These are phyloP conservation scores for Fusarium sp. DNA, from an alignment of 2,329 filamentous ascomycete species.

Conservation along the genomic window DNA sequence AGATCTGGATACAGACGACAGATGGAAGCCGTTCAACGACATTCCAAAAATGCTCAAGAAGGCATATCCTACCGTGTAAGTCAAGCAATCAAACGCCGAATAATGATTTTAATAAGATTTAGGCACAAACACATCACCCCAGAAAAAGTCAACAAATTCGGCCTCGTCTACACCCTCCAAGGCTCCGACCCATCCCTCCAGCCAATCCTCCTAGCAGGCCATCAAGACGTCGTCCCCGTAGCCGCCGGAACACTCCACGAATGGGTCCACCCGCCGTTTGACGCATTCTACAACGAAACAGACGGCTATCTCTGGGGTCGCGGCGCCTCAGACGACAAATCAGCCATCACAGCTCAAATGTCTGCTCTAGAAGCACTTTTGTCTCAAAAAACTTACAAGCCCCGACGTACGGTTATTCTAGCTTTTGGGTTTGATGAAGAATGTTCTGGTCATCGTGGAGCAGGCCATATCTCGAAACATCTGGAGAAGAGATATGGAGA, in stretches of 20 bases:
- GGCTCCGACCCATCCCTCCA: constrained; percentile 60
- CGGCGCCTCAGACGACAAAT: constrained; percentile 53
- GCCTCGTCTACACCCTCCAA: constrained; percentile 66
- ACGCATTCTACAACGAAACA: constrained; percentile 46
- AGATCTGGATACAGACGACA: constrained; percentile 58
- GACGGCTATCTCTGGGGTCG: constrained; percentile 52
- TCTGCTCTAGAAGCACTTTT: constrained; percentile 59
- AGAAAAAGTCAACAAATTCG: constrained; percentile 68
- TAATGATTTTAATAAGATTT: background rate
- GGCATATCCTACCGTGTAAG: constrained; percentile 59
- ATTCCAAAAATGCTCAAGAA: constrained; percentile 57
- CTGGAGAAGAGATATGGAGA: constrained; percentile 63
- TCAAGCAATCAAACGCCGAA: rapidly evolving
- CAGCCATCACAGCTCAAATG: constrained; percentile 49
- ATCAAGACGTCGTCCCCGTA: constrained; percentile 55
- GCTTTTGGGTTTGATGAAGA: constrained; percentile 74
- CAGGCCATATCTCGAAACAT: constrained; percentile 58
- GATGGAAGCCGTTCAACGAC: constrained; percentile 62
- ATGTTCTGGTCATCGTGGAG: constrained; percentile 64
- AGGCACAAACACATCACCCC: constrained; percentile 54
- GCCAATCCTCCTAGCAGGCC: constrained; percentile 51
- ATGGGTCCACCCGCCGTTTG: constrained; percentile 54
- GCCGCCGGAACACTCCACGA: constrained; percentile 49
- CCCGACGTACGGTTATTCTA: constrained; percentile 64
- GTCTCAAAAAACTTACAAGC: constrained; percentile 56